Evolutionary conservation across 169 alveolate species (phyloP), one percentile per base, ranked within the genome.

Genomic region (Babesia sp.): DNA sequence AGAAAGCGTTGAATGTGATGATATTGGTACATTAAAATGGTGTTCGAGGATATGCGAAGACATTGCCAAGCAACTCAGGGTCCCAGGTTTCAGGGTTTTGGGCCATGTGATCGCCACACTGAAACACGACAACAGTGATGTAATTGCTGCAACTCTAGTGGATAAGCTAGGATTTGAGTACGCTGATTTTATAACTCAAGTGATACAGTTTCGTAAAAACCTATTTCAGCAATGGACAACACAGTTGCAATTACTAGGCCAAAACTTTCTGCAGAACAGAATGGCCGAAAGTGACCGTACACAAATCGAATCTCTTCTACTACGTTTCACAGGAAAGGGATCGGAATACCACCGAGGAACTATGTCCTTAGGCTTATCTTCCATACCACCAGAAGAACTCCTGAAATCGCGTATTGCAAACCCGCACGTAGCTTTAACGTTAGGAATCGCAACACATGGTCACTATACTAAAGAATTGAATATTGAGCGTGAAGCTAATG

Each of bases 11-110:
- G 50, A 48, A 48, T 11, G 60, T 6, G 83, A 28, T 20, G 84
- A 80, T 51, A 31, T 61, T 6, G 88, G 88, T 4, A 80, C 88
- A 4, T 53, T 80, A 18, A 69, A 31, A 11, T 80, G 84, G 83
- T 80, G 88, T 67, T 28, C 64, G 16, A 29, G 79, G 24, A 45
- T 46, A 22, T 71, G 83, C 54, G 58, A 44, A 26, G 24, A 69
- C 16, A 61, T 80, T 14, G 22, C 82, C 60, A 53, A 69, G 39
- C 31, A 66, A 14, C 11, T 46, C n/a, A 31, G 26, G 29, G 26
- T 68, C n/a, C 41, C 80, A 33, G 69, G 63, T 22, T 31, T 37
- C 18, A 56, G 41, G 24, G 33, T 78, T 0, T 44, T 78, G 67
- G 71, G 80, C 8, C 76, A 41, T 16, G 60, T 78, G 22, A 59